Conservation (phyloP, 108 stramenopile species). For the Cyclotella choctawhatcheeana region DNA sequence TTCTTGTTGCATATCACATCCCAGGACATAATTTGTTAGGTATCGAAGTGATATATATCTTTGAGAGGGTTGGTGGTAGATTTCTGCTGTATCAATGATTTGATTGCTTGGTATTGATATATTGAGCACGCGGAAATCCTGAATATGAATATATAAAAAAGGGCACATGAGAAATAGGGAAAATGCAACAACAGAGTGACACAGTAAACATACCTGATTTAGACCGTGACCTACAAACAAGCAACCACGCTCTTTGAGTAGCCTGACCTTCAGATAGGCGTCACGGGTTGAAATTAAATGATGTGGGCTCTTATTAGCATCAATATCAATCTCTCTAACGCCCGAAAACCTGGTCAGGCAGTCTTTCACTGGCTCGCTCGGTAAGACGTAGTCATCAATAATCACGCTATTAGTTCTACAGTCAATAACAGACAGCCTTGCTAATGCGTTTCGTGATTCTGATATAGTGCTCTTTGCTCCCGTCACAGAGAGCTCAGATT, state of each 20-base stretch:
- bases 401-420: slow-evolving; percentile 67
- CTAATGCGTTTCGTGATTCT: slow-evolving; percentile 85
- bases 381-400: slow-evolving; percentile 94
- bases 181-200: not conserved
- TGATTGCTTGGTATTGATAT: slow-evolving; percentile 88
- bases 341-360: slow-evolving; percentile 96
- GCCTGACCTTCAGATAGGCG: slow-evolving; percentile 93
- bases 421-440: slow-evolving; percentile 88
- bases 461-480: slow-evolving; percentile 82
- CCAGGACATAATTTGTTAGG: slow-evolving; percentile 86
- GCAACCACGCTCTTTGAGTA: slow-evolving; percentile 85
- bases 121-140: slow-evolving; percentile 89
- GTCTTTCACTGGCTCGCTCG: slow-evolving; percentile 92
- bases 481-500: slow-evolving; percentile 67
- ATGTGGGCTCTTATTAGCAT: slow-evolving; percentile 82
- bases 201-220: slow-evolving; percentile 25
- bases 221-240: slow-evolving; percentile 92
- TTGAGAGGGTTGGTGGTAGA: slow-evolving; percentile 83
- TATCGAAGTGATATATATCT: slow-evolving; percentile 93
- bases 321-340: slow-evolving; percentile 84
- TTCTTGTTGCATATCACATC: slow-evolving; percentile 93
- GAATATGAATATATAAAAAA: not conserved
- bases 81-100: slow-evolving; percentile 94
- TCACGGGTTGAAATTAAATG: slow-evolving; percentile 82
- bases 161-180: not conserved